Base-by-base conservation (phyloP, 768 basidiomycete species). In the Cubamyces lactineus region DNA sequence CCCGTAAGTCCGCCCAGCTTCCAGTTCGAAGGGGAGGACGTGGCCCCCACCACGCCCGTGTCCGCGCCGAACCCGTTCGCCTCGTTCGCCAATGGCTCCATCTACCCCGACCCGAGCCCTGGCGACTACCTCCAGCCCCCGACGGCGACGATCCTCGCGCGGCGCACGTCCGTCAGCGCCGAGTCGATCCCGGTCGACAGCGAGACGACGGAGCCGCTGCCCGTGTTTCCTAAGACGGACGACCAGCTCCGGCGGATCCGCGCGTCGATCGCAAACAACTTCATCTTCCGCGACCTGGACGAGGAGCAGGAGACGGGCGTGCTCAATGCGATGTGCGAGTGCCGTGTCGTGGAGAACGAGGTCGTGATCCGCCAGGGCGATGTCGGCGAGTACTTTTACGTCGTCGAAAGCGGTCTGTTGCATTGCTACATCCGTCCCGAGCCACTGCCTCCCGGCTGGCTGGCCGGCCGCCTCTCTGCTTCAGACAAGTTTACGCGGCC, bases 311-410 rank as follows among this genome's bases (percentile, higher is more conserved):
- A 92, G 75, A 86, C 85, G 0, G 94, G 95, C 47, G 96, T 96
- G 19, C 79, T 98, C 23, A 91, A 90, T 57, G 97, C 97, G 24
- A 98, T 99, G 96, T 90, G 89, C 73, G 97, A 99, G 77, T 82
- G 86, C 48, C 79, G 76, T 6, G 86, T 92, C 15, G 77, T 75
- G 30, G 78, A 84, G 63, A 88, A 89, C 64, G 88, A 95, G 66
- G 88, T 96, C n/a, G 89, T 99, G 63, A 98, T 99, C 67, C 86
- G 91, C 52, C 97, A 99, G 75, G 97, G 97, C 49, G 96, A 97
- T 67, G 91, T 93, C 19, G 97, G 97, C 56, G 96, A 98, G 69
- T 95, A 88, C 76, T 98, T 98, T 75, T 99, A 99, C 75, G 92
- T 98, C 55, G 94, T 98, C 65, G 97, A 98, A 76, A 82, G 84